phyloP scores from a whole-genome alignment of 1,139 yeast species.

The Pichia terricola region DNA sequence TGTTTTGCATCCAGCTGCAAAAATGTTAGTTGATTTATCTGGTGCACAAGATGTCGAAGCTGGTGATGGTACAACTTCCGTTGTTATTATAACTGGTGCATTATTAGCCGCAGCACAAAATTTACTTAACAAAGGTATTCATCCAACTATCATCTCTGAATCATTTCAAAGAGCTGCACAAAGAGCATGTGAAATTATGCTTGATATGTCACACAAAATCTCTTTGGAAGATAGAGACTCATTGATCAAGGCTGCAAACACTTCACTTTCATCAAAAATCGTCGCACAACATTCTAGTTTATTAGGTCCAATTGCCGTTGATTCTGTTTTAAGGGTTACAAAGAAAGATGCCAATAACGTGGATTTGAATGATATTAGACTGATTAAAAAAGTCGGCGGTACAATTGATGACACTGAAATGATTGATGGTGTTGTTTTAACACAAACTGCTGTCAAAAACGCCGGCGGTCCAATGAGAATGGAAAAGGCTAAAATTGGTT shows the following conservation, averaged over 20 bases:
- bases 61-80: constrained; percentile 98
- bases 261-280: constrained; percentile 88
- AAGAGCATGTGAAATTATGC: constrained; percentile 74
- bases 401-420: constrained; percentile 94
- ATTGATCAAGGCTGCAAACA: constrained; percentile 83
- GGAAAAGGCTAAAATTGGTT: constrained; percentile 88
- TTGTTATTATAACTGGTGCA: constrained; percentile 92
- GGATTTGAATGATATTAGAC: constrained; percentile 78
- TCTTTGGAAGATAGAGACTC: constrained; percentile 71
- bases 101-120: constrained; percentile 90
- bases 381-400: constrained; percentile 92
- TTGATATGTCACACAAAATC: constrained; percentile 77
- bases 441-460: constrained; percentile 78
- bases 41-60: constrained; percentile 98
- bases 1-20: constrained; percentile 95
- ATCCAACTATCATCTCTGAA: constrained; percentile 92
- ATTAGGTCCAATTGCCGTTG: constrained; percentile 91
- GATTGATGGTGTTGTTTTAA: constrained; percentile 86
- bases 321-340: constrained; percentile 71
- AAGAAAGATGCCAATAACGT: constrained; percentile 46
- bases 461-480: constrained; percentile 97
- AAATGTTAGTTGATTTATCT: constrained; percentile 94
- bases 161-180: constrained; percentile 89
- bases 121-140: constrained; percentile 81
- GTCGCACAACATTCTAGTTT: constrained; percentile 83